Conservation (phyloP, 345 rosid species). For the Eucalyptus viminalis region DNA sequence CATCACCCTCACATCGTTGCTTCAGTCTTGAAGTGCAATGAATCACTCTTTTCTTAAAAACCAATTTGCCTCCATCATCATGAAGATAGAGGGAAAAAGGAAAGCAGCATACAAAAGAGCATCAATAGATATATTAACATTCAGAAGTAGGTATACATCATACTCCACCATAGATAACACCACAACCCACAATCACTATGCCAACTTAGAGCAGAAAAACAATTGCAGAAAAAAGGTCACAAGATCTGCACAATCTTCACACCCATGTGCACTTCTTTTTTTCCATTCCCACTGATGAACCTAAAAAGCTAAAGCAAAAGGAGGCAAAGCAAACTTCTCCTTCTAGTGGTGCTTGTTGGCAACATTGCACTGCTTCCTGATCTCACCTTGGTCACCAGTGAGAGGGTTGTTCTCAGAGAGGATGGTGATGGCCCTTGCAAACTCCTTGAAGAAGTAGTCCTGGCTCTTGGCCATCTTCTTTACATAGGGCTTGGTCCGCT, state of each 20-base stretch:
- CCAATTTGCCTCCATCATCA: not conserved
- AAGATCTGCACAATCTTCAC: not conserved
- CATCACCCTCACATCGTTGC: not conserved
- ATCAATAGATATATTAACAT: not conserved
- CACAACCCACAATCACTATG: not conserved
- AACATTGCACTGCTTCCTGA: conserved; percentile 78
- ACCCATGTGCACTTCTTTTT: not conserved
- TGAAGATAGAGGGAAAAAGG: not conserved
- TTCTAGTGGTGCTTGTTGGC: conserved; percentile 70
- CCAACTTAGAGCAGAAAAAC: not conserved
- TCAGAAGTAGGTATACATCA: not conserved
- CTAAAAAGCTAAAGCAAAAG: not conserved
- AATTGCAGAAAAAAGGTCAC: not conserved
- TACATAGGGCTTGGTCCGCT: conserved; percentile 74
- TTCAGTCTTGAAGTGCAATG: not conserved
- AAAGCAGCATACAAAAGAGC: not conserved
- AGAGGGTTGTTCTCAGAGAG: conserved; percentile 95
- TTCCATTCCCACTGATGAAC: not conserved
- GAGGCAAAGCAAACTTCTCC: not conserved
- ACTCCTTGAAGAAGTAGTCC: conserved; percentile 88
- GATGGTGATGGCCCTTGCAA: conserved; percentile 67
- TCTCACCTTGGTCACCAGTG: conserved; percentile 85
- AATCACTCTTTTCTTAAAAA: not conserved
- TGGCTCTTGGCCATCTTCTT: conserved; percentile 96
- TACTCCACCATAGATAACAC: not conserved